Conservation (phyloP, 208 protist species). For the Porcisia hertigi region DNA sequence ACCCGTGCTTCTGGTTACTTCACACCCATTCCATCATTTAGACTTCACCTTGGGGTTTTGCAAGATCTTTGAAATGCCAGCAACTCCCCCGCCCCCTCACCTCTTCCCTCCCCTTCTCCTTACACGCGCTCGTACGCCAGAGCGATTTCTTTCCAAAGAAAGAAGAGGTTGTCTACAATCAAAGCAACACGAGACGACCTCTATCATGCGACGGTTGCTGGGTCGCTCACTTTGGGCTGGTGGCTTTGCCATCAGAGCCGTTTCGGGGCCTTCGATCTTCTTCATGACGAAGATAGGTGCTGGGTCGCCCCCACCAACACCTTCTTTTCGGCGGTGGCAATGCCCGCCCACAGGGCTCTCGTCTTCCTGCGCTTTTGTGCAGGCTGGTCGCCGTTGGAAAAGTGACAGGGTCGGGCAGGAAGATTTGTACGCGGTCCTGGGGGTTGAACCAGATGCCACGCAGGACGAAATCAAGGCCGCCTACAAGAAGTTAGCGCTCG, state of each 20-base stretch:
- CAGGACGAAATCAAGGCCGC: slow-evolving; percentile 90
- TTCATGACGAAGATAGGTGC: background rate
- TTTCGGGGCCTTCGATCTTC: background rate
- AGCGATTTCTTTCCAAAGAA: background rate
- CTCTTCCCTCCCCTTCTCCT: no score
- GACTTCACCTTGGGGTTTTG: background rate
- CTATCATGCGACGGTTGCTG: slow-evolving; percentile 23
- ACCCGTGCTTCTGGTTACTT: background rate
- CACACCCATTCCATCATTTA: background rate
- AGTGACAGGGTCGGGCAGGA: slow-evolving; percentile 20
- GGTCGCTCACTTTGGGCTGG: background rate
- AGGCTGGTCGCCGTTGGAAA: slow-evolving; percentile 3
- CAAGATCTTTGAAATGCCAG: background rate
- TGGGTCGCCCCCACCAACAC: background rate
- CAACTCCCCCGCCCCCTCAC: background rate
- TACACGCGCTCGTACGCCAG: background rate
- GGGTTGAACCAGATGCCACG: slow-evolving; percentile 70
- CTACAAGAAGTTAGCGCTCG: slow-evolving; percentile 89
- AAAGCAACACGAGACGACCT: background rate
- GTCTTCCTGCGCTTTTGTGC: background rate
- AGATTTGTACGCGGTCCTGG: slow-evolving; percentile 82
- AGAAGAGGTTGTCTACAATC: background rate
- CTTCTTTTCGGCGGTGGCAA: slow-evolving; percentile 12
- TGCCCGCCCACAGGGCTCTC: background rate
- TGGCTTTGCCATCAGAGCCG: background rate